Base-by-base conservation (phyloP, 305 asterid species). In the Fraxinus sp. region DNA sequence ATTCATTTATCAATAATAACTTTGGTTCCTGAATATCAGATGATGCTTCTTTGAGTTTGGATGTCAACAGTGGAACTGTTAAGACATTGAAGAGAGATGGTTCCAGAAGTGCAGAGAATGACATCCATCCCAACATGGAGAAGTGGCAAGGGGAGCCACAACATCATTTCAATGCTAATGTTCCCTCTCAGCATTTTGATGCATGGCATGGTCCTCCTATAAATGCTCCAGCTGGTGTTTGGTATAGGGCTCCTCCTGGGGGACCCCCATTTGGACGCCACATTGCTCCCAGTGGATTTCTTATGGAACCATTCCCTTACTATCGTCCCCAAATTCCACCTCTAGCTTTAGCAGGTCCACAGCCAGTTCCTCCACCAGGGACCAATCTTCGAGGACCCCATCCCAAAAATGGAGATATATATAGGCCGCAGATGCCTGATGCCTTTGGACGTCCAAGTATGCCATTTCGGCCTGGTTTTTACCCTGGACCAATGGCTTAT, bases 381-480 rank as follows among this genome's bases (percentile, higher is more conserved):
- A 82, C 87, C 87, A 91, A 95, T 84, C 95, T 97, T 82, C 89
- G 97, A 83, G 99, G 98, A 70, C 97, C 91, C 85, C 98, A 90
- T 80, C 95, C 97, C 0, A 90, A 90, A 87, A 93, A 90, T 83
- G 97, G 95, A 81, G 98, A 97, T 86, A 77, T 93, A 43, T 95
- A 89, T 91, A 88, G 97, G 86, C 93, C 97, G 20, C 97, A 90
- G 78, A 86, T 91, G 84, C 91, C 91, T 52, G 98, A 97, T 70
- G 87, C 91, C 84, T 97, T 87, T 90, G 89, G 92, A 81, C 95
- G 89, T 46, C 94, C 98, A 81, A 92, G 92, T 81, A 91, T 93
- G 97, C 94, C 91, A 10, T 95, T 88, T 86, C 87, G 97, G 85
- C 99, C 98, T 77, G 95, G 96, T 37, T 95, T 92, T 88, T 97